phyloP scores from a whole-genome alignment of 2,329 filamentous ascomycete species.

The Colletotrichum echinochloae region DNA sequence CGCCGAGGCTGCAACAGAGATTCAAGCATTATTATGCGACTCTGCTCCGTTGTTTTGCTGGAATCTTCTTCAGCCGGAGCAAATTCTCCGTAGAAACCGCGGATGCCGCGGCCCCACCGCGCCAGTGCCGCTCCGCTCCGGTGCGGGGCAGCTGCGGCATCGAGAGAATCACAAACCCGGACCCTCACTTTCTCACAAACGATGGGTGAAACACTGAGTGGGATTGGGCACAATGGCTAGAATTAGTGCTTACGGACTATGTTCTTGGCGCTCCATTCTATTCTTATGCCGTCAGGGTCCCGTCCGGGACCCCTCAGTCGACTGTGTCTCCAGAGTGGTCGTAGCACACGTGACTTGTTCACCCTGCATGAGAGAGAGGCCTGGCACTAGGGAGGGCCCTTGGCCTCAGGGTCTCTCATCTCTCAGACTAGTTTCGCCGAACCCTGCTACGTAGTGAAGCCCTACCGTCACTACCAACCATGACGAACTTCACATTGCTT shows the following conservation, averaged over 20 bases:
- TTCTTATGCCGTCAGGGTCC: neutral
- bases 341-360: neutral
- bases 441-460: neutral
- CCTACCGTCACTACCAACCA: neutral
- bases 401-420: conserved; percentile 7
- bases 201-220: neutral
- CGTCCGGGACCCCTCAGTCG: neutral
- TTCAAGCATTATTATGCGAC: too few species aligned
- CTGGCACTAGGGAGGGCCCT: neutral
- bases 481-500: neutral
- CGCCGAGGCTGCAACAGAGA: neutral
- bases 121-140: conserved; percentile 2
- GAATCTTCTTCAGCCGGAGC: conserved; percentile 29
- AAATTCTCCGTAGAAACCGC: conserved; percentile 10
- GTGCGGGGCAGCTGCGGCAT: conserved; percentile 21
- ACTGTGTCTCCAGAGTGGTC: neutral
- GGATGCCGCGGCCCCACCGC: conserved; percentile 2
- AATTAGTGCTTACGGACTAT: neutral
- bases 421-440: conserved; percentile 3
- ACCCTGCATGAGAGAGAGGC: conserved; percentile 11
- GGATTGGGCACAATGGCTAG: neutral
- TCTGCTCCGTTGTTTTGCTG: conserved; percentile 12
- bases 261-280: conserved; percentile 1
- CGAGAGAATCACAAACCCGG: conserved; percentile 12
- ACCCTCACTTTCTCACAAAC: conserved; percentile 9